Percentiles rank a stretch among this genome's conserved stretches.
Conservation (phyloP, 2,329 filamentous ascomycete genomes). For the Paraconiothyrium sp. region DNA sequence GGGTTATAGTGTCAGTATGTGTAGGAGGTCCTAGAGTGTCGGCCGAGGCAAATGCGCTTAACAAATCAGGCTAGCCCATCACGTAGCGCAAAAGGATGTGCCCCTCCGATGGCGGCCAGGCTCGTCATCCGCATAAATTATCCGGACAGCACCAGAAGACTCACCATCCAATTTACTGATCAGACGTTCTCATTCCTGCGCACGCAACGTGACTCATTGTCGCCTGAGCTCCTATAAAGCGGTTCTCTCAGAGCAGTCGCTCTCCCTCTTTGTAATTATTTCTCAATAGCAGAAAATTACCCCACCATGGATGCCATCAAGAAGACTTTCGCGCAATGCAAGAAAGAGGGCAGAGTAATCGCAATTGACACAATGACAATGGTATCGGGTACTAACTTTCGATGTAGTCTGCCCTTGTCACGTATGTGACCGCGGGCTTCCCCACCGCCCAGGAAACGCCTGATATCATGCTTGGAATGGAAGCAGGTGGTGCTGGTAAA, state of each 20-base stretch:
- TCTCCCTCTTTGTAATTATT: constrained; percentile 1
- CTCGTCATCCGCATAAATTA: constrained; percentile 22
- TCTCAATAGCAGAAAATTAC: constrained; percentile 5
- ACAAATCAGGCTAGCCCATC: neutral
- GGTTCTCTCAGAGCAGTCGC: constrained; percentile 1
- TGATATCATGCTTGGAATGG: constrained; percentile 85
- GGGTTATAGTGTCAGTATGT: neutral
- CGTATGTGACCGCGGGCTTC: constrained; percentile 95
- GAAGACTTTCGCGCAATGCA: constrained; percentile 61
- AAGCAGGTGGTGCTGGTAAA: constrained; percentile 89
- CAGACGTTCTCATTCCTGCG: neutral
- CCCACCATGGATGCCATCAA: constrained; percentile 58
- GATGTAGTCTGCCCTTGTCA: constrained; percentile 80
- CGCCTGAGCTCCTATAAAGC: constrained; percentile 9
- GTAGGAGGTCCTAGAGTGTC: too few relatives aligned
- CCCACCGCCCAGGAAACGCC: constrained; percentile 84
- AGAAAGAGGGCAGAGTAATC: constrained; percentile 58
- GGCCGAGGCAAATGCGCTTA: neutral
- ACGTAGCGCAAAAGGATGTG: neutral
- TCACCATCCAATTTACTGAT: constrained; percentile 14
- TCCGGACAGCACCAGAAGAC: constrained; percentile 17
- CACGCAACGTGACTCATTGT: constrained; percentile 18
- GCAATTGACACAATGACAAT: neutral
- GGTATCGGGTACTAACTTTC: constrained; percentile 20
- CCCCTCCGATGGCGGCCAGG: constrained; percentile 2